Base-by-base conservation (phyloP, 177 flowering plant species). In the Vitis hybrid region DNA sequence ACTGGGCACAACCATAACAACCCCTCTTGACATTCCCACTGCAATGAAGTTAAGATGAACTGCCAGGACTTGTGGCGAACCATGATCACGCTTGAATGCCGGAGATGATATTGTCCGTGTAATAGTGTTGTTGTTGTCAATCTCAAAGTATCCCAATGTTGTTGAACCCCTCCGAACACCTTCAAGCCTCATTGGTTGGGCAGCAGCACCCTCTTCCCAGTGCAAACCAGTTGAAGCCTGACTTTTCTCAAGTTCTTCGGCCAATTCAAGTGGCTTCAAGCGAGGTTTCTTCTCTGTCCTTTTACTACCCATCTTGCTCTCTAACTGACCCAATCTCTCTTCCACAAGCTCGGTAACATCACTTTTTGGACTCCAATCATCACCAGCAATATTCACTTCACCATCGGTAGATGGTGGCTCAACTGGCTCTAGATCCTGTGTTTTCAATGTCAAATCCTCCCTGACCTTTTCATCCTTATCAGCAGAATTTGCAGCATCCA, bases 151-250 rank as follows among this genome's bases (percentile, higher is more conserved):
- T 56, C 98, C 98, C 68, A 93, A 79, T 0, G 88, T 90, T 22
- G 91, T 92, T n/a, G 97, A 93, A 0, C 92, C 93, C 68, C 90
- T 83, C 21, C 85, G 75, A 7, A 87, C 90, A 77, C 99, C 99
- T 78, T 95, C 97, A 66, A 95, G 97, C 81, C 91, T 90, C 99
- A 95, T 95, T 21, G 99, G 99, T 61, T 90, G 99, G 62, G 99
- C 94, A 69, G 97, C 97, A 16, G 92, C 97, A 65, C 97, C 99
- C 77, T 91, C 97, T 77, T 89, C 97, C 91, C 83, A 87, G 63
- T 95, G 89, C 84, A 91, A 74, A 70, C 91, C 97, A 62, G 91
- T 88, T 65, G 83, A 93, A 39, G 98, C 99, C 60, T 87, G 87
- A 58, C 83, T 93, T 77, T 87, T 95, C 78, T 95, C 99, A 19